Evolutionary conservation across 306 rosid genomes (phyloP), one percentile per base, ranked within the genome.

Genomic region (Cucurbita moschata): DNA sequence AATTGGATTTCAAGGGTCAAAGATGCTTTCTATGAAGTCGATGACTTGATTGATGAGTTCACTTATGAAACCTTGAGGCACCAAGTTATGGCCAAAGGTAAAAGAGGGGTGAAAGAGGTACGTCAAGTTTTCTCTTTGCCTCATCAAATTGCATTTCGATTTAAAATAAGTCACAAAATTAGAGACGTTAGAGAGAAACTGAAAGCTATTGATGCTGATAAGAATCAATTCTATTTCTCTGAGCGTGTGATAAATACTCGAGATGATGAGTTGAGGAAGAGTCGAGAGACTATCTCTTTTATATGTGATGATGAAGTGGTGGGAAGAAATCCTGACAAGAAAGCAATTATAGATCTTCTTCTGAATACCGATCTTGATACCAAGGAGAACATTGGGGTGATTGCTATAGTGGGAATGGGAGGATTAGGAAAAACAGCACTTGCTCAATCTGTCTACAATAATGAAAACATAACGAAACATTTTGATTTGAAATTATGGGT

Each of bases 401-500:
- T 75, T 26, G 42, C 77, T 18, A 70, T 76, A 1, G 47, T 76
- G 23, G 83, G 80, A 4, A 37, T 63, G 7, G 80, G 83, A 14
- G 80, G 80, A 13, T 55, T 71, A 12, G 78, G 80, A 46, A 76
- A 76, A 40, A 76, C 80, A 1, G 3, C 71, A 7, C 72, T 80
- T 10, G 70, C 75, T 55, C 65, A 76, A 26, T 39, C 71, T 47
- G 64, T 76, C 4, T 80, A 43, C 4, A 80, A 80, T 7, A n/a
- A 76, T 26, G 0, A 38, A 0, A 64, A 0, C 8, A 38, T 72
- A 1, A 6, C 40, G 23, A 12, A 14, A n/a, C n/a, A 49, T 13
- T 81, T 81, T 77, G 61, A 66, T 12, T 11, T 51, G 19, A 73
- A 30, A 9, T 1, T 76, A 23, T 81, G 84, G 84, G 71, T 77